Base-by-base conservation (phyloP, 1,284 basidiomycete genomes). In the Vanrija sp. region DNA sequence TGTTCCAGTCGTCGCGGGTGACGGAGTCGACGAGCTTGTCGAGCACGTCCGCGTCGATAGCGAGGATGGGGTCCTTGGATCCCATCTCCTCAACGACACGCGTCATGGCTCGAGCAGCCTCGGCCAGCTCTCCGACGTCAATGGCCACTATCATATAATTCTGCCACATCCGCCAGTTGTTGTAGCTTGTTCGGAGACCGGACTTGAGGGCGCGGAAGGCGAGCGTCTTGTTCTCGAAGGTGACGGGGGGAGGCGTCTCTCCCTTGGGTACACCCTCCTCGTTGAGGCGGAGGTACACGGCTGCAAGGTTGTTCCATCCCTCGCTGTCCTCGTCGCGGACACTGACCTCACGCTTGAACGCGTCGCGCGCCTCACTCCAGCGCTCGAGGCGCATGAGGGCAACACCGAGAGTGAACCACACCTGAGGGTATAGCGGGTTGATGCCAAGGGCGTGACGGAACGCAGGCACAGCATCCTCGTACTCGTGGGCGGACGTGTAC, bases 281-380 rank as follows among this genome's bases (percentile, higher is more conserved):
- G 25, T 84, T 86, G 73, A 93, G 82, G 28, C 90, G 85, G 52
- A 99, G 82, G 75, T 98, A 97, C 67, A 94, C 88, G 61, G 88
- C 94, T 21, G 95, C 96, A 52, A 99, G 79, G 74, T 99, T 99
- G 72, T 89, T 97, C 96, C 96, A 98, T 62, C 91, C 94, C 80
- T 98, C 95, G 4, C 85, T 90, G 69, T 99, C 94, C 65, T 98
- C 95, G 59, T 95, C 91, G 61, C 98, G 94, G 58, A 98, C 85
- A 9, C 83, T 80, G 0, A 96, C 92, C 66, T 91, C 92, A 38
- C 94, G 81, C 47, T 81, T 80, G 76, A 98, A 98, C 0, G 89
- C 87, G 46, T 88, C 85, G 54, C 86, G 85, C 1, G 88, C 94
- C 25, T 86, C 86, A 25, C 83, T 82, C 93, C 92, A 97, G 52